Conservation (phyloP, 176 grass and related monocot genomes). For the Rhynchospora breviuscula region DNA sequence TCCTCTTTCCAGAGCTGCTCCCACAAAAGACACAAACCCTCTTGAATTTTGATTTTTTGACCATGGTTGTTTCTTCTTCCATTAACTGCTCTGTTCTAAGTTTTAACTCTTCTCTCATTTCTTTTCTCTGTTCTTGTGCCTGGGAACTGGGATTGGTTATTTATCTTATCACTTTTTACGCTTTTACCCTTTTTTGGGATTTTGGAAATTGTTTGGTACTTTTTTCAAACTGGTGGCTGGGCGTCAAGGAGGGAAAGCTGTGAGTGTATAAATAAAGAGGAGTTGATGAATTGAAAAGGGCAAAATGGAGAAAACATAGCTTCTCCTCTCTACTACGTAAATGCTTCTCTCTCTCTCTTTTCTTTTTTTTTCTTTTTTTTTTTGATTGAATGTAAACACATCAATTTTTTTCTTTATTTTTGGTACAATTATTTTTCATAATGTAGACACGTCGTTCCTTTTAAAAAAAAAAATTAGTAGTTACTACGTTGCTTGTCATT, state of each 20-base stretch:
- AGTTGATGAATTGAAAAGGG: background rate
- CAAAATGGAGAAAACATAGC: background rate
- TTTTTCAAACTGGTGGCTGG: background rate
- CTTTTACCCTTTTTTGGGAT: background rate
- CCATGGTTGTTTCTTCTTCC: background rate
- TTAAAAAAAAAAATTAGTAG: too few species aligned
- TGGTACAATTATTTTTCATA: background rate
- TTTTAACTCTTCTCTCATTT: conserved; percentile 3
- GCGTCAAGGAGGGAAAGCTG: background rate
- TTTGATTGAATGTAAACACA: too few species aligned
- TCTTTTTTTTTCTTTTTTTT: too few species aligned
- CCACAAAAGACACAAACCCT: conserved; percentile 98
- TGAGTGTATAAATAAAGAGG: conserved; percentile 9
- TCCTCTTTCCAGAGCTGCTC: conserved; percentile 91
- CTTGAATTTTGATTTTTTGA: conserved; percentile 48
- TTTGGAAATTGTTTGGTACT: background rate
- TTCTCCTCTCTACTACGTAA: conserved; percentile 23
- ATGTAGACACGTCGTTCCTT: background rate
- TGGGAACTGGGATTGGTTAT: background rate
- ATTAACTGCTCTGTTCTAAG: background rate
- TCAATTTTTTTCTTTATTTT: background rate
- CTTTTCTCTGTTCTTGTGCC: background rate
- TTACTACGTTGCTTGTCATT: background rate
- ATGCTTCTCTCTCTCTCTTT: conserved; percentile 14
- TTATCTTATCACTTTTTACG: background rate